Percentiles rank a stretch among this genome's conserved stretches.
Evolutionary conservation across 805 yeast genomes (phyloP).

Genomic region (Candida maltosa): DNA sequence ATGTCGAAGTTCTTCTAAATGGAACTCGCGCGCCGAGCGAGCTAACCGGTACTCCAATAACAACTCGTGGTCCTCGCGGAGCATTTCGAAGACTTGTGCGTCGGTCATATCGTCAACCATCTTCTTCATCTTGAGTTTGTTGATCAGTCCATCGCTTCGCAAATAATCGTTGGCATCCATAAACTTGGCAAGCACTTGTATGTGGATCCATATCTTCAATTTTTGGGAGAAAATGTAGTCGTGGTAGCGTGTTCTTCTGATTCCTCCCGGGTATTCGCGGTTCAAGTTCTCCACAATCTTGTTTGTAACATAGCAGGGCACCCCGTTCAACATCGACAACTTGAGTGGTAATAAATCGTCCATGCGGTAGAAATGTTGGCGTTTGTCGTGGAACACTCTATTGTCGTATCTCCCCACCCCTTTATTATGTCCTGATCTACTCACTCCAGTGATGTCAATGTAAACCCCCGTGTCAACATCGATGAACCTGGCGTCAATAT

Average conservation of each 20-base stretch:
- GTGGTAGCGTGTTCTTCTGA: slow-evolving; percentile 15
- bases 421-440: neutral
- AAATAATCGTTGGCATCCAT: slow-evolving; percentile 2
- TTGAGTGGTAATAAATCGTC: slow-evolving; percentile 52
- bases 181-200: slow-evolving; percentile 1
- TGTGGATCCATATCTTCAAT: slow-evolving; percentile 7
- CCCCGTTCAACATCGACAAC: slow-evolving; percentile 55
- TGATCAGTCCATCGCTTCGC: neutral
- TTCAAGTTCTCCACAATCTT: slow-evolving; percentile 18
- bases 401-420: slow-evolving; percentile 1
- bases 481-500: slow-evolving; percentile 48
- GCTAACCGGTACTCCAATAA: slow-evolving; percentile 20
- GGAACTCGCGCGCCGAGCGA: slow-evolving; percentile 14
- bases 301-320: slow-evolving; percentile 23
- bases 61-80: slow-evolving; percentile 13
- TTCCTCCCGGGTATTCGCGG: slow-evolving; percentile 17
- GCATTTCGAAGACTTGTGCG: slow-evolving; percentile 17
- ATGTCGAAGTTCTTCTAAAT: slow-evolving; percentile 14
- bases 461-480: slow-evolving; percentile 58
- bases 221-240: slow-evolving; percentile 20
- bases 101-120: slow-evolving; percentile 21
- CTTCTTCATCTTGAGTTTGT: slow-evolving; percentile 3
- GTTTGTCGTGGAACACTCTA: slow-evolving; percentile 46
- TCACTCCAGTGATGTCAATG: slow-evolving; percentile 51
- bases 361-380: slow-evolving; percentile 52